Base-by-base conservation (phyloP, 2,329 filamentous ascomycete genomes). In the Emydomyces testavorans region DNA sequence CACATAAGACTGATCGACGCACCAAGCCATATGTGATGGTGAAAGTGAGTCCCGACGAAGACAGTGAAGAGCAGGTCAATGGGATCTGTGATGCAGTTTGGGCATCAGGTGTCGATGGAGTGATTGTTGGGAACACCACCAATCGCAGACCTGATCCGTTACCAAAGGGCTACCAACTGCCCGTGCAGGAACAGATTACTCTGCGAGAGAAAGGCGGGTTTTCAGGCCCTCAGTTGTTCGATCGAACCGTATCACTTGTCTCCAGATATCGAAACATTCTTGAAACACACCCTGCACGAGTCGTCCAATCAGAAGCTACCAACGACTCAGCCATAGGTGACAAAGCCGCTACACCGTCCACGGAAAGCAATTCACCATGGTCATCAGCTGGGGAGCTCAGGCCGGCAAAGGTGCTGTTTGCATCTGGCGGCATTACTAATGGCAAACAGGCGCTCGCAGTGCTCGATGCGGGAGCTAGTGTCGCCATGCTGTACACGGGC, bases 51-150 rank as follows among this genome's bases (percentile, higher is more conserved):
- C 92, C 92, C 0, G 92, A 98, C 58, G 92, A 96, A 68, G 87
- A 95, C 62, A 79, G 83, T 16, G 80, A 88, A 45, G 72, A 80
- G 48, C 88, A 98, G 63, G 78, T 98, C 52, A 76, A 82, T 35
- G 92, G 89, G 6, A 94, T 98, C 48, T 90, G 87, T 52, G 78
- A 88, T 57, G 89, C 89, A 0, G 81, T 94, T 10, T 83, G 80
- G 72, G 73, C 74, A 56, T 87, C 85, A 51, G 89, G 89, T 5
- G 89, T 96, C 1, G 89, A 95, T 58, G 92, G 92, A 23, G 80
- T 98, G 29, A 95, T 98, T 53, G 90, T 98, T 3, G 92, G 90
- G 8, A 98, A 98, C 71, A 98, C 92, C 0, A 98, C 92, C 2
- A 94, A 92, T 68, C 78, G 82, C 54, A 76, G 92, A 36, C 76